Base-by-base conservation (phyloP, 2,329 filamentous ascomycete genomes). In the Ascochyta rabiei region DNA sequence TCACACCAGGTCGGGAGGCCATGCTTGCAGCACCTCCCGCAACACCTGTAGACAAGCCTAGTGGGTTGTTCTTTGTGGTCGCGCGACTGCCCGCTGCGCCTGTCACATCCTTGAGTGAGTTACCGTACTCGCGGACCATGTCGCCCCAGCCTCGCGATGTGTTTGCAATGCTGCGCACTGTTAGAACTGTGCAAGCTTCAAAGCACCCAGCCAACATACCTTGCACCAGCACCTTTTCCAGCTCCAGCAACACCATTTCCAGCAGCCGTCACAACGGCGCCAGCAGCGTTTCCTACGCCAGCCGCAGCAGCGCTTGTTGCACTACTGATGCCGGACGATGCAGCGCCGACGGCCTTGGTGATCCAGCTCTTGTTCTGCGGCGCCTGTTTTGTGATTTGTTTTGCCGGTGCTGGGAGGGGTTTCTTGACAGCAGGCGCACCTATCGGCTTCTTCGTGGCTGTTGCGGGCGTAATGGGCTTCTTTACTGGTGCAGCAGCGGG, bases 31-130 rank as follows among this genome's bases (percentile, higher is more conserved):
- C 70, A 35, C 62, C 72, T 59, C 70, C 75, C 49, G 54, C 62
- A 8, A 56, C 53, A 33, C 60, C 67, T 12, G 74, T 74, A 26
- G 67, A 59, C 39, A 82, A 55, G 0, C 79, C 80, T 7, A 82
- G 66, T 3, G 80, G 80, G 60, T 82, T 81, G 19, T 71, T 72
- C 23, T 75, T 76, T 2, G 79, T 81, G 5, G 74, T 65, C 16
- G 78, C 75, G 4, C 80, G 71, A 30, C 72, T 64, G 5, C 80
- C 80, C 3, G 70, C 68, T 1, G 80, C 79, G 31, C 76, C 77
- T 1, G 79, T 76, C 5, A 71, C 65, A 60, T 81, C 79, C 59
- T 82, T 82, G 66, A 82, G 76, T 28, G 74, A 74, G 64, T 82
- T 81, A 23, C 80, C 80, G 54, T 81, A 81, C 35, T 77, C 77